Evolutionary conservation across 768 basidiomycete genomes (phyloP).

Genomic region (Lepiota brunneoincarnata): DNA sequence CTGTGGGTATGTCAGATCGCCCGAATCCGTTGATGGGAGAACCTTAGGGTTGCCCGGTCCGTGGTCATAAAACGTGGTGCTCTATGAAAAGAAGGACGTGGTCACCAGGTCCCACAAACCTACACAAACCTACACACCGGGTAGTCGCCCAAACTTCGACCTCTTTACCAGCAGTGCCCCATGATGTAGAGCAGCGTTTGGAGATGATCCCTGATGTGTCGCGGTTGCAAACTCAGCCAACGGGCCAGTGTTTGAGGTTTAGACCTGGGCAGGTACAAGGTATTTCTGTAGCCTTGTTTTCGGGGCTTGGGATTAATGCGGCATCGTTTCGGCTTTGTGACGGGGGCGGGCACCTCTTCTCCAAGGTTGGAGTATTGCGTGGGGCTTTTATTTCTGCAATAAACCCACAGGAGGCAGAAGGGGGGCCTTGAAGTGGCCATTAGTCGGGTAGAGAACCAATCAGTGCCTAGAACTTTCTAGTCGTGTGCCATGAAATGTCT

Average conservation of each 20-base stretch:
- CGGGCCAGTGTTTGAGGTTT: too few species aligned
- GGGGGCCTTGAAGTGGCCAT: not conserved
- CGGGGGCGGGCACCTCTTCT: not conserved
- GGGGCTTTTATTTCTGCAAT: not conserved
- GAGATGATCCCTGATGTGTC: too few species aligned
- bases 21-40: too few species aligned
- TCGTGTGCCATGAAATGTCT: constrained; percentile 6
- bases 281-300: not conserved
- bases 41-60: not conserved
- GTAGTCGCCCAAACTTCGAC: not conserved
- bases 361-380: not conserved
- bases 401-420: not conserved
- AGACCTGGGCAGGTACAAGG: too few species aligned
- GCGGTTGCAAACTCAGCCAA: too few species aligned
- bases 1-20: too few species aligned
- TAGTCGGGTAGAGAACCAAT: not conserved
- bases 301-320: not conserved
- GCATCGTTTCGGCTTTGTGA: not conserved
- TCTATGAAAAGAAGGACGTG: constrained; percentile 5
- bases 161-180: too few species aligned
- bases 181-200: too few species aligned
- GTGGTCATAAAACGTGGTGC: not conserved
- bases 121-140: constrained; percentile 5
- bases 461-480: not conserved
- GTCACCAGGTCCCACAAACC: not conserved